Evolutionary conservation across 2,329 filamentous ascomycete genomes (phyloP).

Genomic region (Colletotrichum destructivum): DNA sequence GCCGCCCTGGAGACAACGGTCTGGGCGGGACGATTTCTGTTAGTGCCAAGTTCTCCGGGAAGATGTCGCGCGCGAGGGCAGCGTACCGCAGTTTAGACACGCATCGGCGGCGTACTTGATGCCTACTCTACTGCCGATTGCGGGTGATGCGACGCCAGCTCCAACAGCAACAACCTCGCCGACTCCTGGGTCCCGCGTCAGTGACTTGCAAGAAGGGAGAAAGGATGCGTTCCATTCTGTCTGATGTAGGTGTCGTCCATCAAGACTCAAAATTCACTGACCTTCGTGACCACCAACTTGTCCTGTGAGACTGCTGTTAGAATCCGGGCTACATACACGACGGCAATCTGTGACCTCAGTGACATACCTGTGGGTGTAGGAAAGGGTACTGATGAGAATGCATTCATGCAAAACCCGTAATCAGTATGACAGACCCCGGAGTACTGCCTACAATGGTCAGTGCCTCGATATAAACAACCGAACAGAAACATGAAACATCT

Average conservation of each 20-base stretch:
- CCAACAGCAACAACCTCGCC: conserved; percentile 44
- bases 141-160: conserved; percentile 36
- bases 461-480: not conserved
- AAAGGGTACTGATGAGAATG: conserved; percentile 42
- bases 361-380: conserved; percentile 34
- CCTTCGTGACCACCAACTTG: conserved; percentile 46
- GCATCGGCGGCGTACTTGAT: conserved; percentile 46
- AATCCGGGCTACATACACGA: not conserved
- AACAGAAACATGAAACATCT: not conserved
- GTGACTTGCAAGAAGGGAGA: not conserved
- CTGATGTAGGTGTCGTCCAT: no score
- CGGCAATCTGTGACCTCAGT: not conserved
- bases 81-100: conserved; percentile 44
- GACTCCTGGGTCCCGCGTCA: conserved; percentile 1
- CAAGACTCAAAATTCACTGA: not conserved
- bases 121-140: conserved; percentile 42
- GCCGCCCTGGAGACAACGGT: conserved; percentile 44
- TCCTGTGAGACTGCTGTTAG: conserved; percentile 31
- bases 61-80: not conserved
- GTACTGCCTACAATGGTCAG: conserved; percentile 40
- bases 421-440: conserved; percentile 50
- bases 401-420: conserved; percentile 46
- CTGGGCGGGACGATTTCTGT: conserved; percentile 18
- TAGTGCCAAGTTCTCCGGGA: not conserved
- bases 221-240: not conserved